Evolutionary conservation across 1,284 basidiomycete genomes (phyloP).

Genomic region (Chalciporus sp.): DNA sequence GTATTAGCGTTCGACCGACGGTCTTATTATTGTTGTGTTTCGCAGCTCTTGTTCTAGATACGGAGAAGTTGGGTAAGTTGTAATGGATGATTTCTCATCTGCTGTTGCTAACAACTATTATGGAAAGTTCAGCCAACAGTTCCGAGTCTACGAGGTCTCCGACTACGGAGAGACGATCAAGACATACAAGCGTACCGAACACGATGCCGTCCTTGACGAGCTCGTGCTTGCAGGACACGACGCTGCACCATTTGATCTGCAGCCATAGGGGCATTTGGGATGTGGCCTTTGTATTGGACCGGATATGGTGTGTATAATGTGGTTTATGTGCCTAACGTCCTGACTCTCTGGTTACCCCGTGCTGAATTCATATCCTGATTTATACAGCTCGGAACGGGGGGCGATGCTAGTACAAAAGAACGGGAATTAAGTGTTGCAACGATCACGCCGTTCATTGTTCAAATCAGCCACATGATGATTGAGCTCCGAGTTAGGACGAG

Average conservation of each 20-base stretch:
- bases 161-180: conserved; percentile 88
- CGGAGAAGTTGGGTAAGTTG: conserved; percentile 65
- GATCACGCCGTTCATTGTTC: no score
- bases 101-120: background rate
- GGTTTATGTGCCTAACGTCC: background rate
- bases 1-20: background rate
- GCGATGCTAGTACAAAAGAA: no score
- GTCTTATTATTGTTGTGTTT: conserved; percentile 4
- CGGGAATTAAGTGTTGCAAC: no score
- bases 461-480: no score
- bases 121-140: conserved; percentile 81
- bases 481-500: no score
- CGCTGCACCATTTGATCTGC: conserved; percentile 38
- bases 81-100: no score
- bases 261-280: background rate
- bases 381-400: no score
- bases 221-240: conserved; percentile 59
- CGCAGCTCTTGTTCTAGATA: conserved; percentile 83
- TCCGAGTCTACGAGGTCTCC: conserved; percentile 82
- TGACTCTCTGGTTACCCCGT: no score
- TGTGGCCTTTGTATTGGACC: background rate
- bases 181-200: conserved; percentile 87
- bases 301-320: background rate
- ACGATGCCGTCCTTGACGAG: conserved; percentile 69
- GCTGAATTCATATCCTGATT: no score